Evolutionary conservation across 1,284 basidiomycete species (phyloP), one percentile per base, ranked within the genome.

Genomic region (Pterula multifida): DNA sequence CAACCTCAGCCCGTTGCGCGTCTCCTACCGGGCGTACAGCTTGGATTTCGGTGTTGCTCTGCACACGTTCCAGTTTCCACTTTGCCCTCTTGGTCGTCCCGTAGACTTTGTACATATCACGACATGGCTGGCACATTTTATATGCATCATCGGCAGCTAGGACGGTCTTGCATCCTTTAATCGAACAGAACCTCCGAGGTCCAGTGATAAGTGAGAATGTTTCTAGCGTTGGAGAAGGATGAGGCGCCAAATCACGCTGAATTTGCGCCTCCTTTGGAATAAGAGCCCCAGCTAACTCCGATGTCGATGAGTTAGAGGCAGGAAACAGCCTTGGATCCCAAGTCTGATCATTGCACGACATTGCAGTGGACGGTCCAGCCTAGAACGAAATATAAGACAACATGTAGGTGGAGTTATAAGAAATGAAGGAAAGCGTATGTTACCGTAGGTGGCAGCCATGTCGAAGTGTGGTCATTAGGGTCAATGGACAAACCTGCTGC

Each of bases 71-170:
- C 6, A 64, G 63, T 55, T 70, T 75, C 70, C 71, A 73, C 55
- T 77, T 79, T 1, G 68, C 68, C 12, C 75, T 69, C 58, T 78
- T 79, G 2, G 73, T 77, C 47, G 63, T 72, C 0, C 76, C 75
- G 52, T 79, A 78, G 45, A 58, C 65, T 35, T 71, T 67, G 58
- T 78, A 78, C 11, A 72, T 65, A 26, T 66, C 61, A 25, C 76
- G 66, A 55, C 76, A 78, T 0, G 66, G 62, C 17, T 69, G 63
- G 56, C 76, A 79, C 76, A 78, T 79, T 58, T 75, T 78, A 64
- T 65, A 77, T 45, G 66, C 64, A 49, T 73, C 75, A 15, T 62
- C 65, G 3, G 58, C 71, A 57, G 61, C 49, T 24, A 67, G 57
- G 49, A 69, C 57, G 2, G 62, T 62, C 56, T 72, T 75, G 60